Base-by-base conservation (phyloP, 2,329 filamentous ascomycete genomes). In the Penicillium rolfsii region DNA sequence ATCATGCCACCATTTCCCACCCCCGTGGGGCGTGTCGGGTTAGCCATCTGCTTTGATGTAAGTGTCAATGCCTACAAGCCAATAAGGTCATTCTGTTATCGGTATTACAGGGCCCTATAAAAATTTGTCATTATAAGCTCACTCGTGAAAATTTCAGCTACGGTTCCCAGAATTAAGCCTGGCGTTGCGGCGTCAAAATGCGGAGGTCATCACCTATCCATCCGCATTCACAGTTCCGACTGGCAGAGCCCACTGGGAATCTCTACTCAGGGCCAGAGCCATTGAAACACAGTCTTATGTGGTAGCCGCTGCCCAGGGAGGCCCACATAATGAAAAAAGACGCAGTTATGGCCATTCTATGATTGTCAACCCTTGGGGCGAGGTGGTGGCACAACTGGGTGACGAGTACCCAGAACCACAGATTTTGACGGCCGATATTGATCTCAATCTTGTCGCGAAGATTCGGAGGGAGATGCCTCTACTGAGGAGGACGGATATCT, bases 231-330 rank as follows among this genome's bases (percentile, higher is more conserved):
- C 93, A 0, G 84, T 96, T 0, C 87, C 89, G 0, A 97, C 94
- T 0, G 94, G 94, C 0, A 83, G 82, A 59, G 91, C 91, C 1
- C 94, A 97, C 77, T 98, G 94, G 94, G 87, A 92, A 71, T 82
- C 86, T 2, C 79, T 98, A 5, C 80, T 97, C 14, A 83, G 91
- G 30, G 88, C 91, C 3, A 83, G 94, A 50, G 94, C 94, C 9
- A 91, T 97, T 62, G 94, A 97, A 81, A 92, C 89, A 19, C 91
- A 97, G 78, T 87, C 87, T 58, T 98, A 91, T 81, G 88, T 97
- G 1, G 80, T 97, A 62, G 94, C 93, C 9, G 89, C 93, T 0
- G 94, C 93, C 41, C 93, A 97, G 76, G 85, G 86, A 24, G 93
- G 93, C 1, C 75, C 80, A 40, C 92, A 89, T 73, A 93, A 92